phyloP scores from a whole-genome alignment of 2,329 filamentous ascomycete species.

The Aureobasidium sp. region DNA sequence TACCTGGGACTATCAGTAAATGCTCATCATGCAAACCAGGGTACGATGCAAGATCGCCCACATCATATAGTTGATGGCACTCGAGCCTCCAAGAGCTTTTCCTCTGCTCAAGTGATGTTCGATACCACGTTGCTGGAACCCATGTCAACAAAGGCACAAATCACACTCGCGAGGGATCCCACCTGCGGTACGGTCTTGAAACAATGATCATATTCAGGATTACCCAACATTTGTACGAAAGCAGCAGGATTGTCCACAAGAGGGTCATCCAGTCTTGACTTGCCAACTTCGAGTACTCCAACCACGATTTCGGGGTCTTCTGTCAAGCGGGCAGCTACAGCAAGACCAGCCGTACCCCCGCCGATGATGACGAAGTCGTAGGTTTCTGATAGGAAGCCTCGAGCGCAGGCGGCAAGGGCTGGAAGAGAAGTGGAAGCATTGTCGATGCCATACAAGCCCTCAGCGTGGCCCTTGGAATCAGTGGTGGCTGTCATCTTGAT shows the following conservation, averaged over 20 bases:
- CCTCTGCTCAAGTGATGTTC: conserved; percentile 24
- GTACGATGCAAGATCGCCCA: background rate
- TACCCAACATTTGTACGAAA: conserved; percentile 14
- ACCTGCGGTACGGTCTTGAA: conserved; percentile 14
- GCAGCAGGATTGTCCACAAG: conserved; percentile 19
- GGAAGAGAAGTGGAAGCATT: background rate
- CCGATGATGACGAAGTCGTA: conserved; percentile 16
- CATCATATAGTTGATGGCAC: conserved; percentile 27
- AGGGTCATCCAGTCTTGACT: conserved; percentile 16
- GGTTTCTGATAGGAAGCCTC: background rate
- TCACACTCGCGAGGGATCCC: background rate
- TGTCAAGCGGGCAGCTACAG: conserved; percentile 15
- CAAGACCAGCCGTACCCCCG: conserved; percentile 16
- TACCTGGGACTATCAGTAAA: conserved; percentile 20
- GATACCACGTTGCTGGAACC: background rate
- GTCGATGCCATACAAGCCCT: background rate
- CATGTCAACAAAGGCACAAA: background rate
- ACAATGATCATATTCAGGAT: conserved; percentile 19
- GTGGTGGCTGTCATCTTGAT: background rate
- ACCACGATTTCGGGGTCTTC: conserved; percentile 15
- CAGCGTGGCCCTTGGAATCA: background rate
- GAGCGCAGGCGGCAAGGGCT: background rate
- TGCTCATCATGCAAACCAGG: background rate
- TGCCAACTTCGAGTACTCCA: conserved; percentile 16
- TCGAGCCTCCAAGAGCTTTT: conserved; percentile 29